A percentile compares a stretch with the other conserved stretches of the same genome.
Evolutionary conservation across 2,329 filamentous ascomycete species (phyloP).

Genomic region (Thielaviopsis euricoi): DNA sequence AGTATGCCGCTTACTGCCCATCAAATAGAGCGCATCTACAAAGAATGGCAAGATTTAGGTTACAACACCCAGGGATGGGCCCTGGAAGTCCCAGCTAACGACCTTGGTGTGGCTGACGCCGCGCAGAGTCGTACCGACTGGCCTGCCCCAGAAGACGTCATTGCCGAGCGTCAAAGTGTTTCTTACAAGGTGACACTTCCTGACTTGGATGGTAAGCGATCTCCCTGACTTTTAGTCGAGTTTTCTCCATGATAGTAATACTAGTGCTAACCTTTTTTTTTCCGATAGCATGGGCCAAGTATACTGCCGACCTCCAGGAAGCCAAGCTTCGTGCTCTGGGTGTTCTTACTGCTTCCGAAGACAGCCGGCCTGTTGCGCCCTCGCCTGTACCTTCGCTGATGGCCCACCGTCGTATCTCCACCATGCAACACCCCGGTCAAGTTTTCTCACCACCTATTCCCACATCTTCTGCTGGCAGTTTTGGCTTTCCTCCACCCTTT

Average conservation of each 20-base stretch:
- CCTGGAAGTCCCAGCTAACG: constrained; percentile 31
- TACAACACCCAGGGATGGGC: constrained; percentile 56
- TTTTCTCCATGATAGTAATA: not conserved
- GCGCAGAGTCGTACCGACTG: constrained; percentile 53
- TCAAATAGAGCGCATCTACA: constrained; percentile 45
- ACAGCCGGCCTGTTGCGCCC: constrained; percentile 34
- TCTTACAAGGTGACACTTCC: constrained; percentile 51
- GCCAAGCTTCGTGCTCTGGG: constrained; percentile 85
- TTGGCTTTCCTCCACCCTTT: constrained; percentile 42
- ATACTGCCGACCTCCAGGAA: constrained; percentile 70
- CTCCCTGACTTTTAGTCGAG: not conserved
- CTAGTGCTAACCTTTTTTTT: constrained; percentile 4
- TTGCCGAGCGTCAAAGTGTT: constrained; percentile 33
- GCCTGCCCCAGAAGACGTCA: constrained; percentile 45
- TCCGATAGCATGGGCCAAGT: constrained; percentile 52
- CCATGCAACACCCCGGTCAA: constrained; percentile 57
- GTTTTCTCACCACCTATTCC: constrained; percentile 75
- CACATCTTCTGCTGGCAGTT: constrained; percentile 40
- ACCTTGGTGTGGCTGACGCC: constrained; percentile 23
- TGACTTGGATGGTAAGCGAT: constrained; percentile 41
- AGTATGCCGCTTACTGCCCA: constrained; percentile 36
- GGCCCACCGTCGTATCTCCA: constrained; percentile 24
- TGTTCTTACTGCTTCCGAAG: constrained; percentile 63
- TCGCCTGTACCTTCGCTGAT: constrained; percentile 6
- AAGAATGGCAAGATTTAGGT: constrained; percentile 50